These are phyloP conservation scores for Periconia sp. DNA, from an alignment of 2,329 filamentous ascomycete genomes.

Conservation along the genomic window DNA sequence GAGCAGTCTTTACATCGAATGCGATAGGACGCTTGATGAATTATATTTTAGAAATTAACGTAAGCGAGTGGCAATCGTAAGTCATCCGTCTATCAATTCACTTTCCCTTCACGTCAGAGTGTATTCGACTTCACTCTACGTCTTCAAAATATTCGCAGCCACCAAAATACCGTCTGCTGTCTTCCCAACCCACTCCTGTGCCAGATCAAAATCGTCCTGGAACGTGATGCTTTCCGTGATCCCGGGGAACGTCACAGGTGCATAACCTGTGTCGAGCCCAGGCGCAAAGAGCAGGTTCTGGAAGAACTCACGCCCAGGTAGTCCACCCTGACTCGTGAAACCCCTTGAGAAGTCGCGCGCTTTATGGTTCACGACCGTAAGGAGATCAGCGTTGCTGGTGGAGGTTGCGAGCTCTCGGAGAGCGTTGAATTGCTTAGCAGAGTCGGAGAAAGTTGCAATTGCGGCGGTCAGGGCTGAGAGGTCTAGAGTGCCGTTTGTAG, in stretches of 20 bases:
- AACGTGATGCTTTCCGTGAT: slow-evolving; percentile 47
- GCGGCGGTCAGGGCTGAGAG: slow-evolving; percentile 38
- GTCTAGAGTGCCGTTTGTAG: slow-evolving; percentile 37
- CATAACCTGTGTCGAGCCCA: slow-evolving; percentile 50
- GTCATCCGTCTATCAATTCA: neutral
- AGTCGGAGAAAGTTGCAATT: slow-evolving; percentile 44
- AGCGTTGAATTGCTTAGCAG: slow-evolving; percentile 32
- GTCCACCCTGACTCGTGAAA: slow-evolving; percentile 54
- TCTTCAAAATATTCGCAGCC: slow-evolving; percentile 42
- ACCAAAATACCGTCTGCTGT: slow-evolving; percentile 39
- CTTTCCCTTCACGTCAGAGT: neutral
- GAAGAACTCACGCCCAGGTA: slow-evolving; percentile 53
- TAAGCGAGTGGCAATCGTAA: no score
- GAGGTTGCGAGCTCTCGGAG: slow-evolving; percentile 37
- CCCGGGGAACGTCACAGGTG: slow-evolving; percentile 45
- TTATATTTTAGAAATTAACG: no score
- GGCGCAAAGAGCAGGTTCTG: slow-evolving; percentile 56
- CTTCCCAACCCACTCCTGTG: slow-evolving; percentile 44
- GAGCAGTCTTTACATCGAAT: no score
- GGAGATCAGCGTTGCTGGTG: slow-evolving; percentile 32
- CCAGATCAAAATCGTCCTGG: slow-evolving; percentile 31
- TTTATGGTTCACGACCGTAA: slow-evolving; percentile 52
- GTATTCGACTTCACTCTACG: slow-evolving; percentile 11
- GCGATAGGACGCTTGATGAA: no score
- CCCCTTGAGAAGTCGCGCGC: slow-evolving; percentile 54